These are phyloP conservation scores for Solanum pinnatisectum DNA, from an alignment of 257 asterid species.

Conservation along the genomic window DNA sequence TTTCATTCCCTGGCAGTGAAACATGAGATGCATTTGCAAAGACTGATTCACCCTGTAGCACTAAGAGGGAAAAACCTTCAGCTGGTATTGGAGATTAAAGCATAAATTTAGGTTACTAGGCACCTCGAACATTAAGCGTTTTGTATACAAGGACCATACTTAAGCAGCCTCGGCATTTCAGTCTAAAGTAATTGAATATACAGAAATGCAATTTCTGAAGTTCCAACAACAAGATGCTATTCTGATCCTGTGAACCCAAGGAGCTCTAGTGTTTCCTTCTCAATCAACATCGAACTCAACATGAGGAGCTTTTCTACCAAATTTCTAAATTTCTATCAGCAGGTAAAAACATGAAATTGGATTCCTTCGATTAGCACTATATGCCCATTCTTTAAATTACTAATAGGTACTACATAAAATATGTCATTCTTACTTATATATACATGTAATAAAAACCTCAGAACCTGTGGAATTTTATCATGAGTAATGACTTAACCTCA, in stretches of 20 bases:
- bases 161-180: not conserved
- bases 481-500: constrained; percentile 36
- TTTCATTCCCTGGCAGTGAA: not conserved
- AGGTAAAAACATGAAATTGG: not conserved
- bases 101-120: not conserved
- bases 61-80: not conserved
- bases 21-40: not conserved
- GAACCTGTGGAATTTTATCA: not conserved
- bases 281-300: not conserved
- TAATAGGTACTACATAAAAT: not conserved
- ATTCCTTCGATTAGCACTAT: not conserved
- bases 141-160: not conserved
- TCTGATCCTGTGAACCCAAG: not conserved
- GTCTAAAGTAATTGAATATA: not conserved
- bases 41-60: not conserved
- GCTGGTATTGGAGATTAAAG: not conserved
- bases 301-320: not conserved
- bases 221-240: not conserved
- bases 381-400: not conserved
- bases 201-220: not conserved
- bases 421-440: not conserved
- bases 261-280: not conserved
- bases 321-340: not conserved
- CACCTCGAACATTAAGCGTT: not conserved
- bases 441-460: not conserved